phyloP scores from a whole-genome alignment of 345 rosid genomes.

The Sonneratia alba region DNA sequence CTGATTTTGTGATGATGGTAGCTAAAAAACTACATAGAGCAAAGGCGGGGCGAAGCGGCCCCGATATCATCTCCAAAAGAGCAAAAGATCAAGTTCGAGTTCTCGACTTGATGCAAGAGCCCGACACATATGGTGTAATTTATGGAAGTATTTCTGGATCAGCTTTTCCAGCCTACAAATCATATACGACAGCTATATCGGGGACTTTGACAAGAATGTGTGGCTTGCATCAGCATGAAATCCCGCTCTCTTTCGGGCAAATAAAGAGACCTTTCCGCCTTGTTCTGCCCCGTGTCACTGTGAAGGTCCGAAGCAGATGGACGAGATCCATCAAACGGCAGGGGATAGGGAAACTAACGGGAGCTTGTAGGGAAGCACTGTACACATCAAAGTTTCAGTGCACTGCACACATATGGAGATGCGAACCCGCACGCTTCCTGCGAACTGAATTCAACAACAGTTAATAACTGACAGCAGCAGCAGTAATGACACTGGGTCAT shows the following conservation, averaged over 20 bases:
- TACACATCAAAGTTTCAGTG: constrained; percentile 49
- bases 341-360: constrained; percentile 63
- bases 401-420: constrained; percentile 29
- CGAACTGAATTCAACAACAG: not conserved
- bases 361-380: constrained; percentile 69
- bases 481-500: not conserved
- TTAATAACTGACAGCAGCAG: not conserved
- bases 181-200: too few species aligned
- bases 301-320: constrained; percentile 64
- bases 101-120: too few species aligned
- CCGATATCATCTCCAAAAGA: too few species aligned
- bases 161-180: too few species aligned
- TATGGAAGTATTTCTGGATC: too few species aligned
- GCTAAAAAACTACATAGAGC: too few species aligned
- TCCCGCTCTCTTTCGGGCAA: not conserved
- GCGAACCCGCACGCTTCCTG: constrained; percentile 55
- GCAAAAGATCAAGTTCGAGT: too few species aligned
- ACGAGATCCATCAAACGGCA: constrained; percentile 53
- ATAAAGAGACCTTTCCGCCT: not conserved
- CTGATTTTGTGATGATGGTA: too few species aligned
- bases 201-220: too few species aligned
- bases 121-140: too few species aligned
- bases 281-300: constrained; percentile 20
- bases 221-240: not conserved
- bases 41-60: too few species aligned